phyloP scores from a whole-genome alignment of 768 basidiomycete species.

The Lyophyllum shimeji region DNA sequence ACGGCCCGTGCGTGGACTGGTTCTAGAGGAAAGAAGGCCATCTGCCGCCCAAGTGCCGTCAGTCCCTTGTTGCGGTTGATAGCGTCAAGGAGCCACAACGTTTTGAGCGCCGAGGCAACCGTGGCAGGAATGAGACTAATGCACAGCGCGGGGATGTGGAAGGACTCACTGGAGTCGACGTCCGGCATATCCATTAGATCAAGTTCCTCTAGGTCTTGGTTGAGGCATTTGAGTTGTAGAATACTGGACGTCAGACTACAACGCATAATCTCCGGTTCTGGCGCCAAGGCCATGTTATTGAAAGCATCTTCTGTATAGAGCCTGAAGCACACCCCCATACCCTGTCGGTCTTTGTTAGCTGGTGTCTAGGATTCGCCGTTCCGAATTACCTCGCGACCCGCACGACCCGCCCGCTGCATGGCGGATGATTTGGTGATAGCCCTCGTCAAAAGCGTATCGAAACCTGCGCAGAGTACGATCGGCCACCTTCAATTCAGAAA shows the following conservation, averaged over 20 bases:
- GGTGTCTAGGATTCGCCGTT: neutral
- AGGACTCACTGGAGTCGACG: conserved; percentile 64
- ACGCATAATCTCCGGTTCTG: conserved; percentile 89
- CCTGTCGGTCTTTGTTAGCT: conserved; percentile 37
- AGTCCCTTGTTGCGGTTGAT: conserved; percentile 64
- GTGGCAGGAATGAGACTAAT: neutral
- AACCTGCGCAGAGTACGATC: conserved; percentile 47
- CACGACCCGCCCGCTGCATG: conserved; percentile 92
- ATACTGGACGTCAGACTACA: conserved; percentile 82
- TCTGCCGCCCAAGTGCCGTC: conserved; percentile 74
- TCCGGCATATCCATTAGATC: conserved; percentile 91
- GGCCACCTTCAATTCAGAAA: neutral
- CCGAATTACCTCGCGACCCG: conserved; percentile 79
- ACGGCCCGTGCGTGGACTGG: conserved; percentile 78
- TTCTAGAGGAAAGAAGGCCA: conserved; percentile 94
- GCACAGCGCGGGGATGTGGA: neutral
- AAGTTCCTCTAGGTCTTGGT: conserved; percentile 75
- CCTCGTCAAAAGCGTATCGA: conserved; percentile 82
- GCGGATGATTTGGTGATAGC: conserved; percentile 90
- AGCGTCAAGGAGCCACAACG: conserved; percentile 79
- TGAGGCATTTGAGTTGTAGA: conserved; percentile 83
- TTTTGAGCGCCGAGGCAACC: conserved; percentile 67
- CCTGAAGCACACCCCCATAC: conserved; percentile 85
- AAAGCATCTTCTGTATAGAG: conserved; percentile 88
- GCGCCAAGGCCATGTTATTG: conserved; percentile 57